Evolutionary conservation across 2,329 filamentous ascomycete species (phyloP), one percentile per base, ranked within the genome.

Genomic region (Peltaster fructicola): DNA sequence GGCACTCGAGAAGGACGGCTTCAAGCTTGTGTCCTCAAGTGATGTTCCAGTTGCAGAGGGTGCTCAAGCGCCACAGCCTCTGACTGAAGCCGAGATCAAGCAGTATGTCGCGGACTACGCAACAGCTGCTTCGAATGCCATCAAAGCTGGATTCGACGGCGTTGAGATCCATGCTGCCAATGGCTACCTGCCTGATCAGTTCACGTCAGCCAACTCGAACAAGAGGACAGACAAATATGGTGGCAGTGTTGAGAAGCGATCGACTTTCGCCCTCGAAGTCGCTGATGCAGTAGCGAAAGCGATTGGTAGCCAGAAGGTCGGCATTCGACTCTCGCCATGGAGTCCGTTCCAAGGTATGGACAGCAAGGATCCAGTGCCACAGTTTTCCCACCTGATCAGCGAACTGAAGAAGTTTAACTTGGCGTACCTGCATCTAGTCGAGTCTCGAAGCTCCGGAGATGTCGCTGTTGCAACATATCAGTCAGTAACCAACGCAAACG

Each of bases 161-260:
- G 59, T 78, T 9, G 73, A 60, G 31, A 47, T 61, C 8, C 55
- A 59, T 33, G 56, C 45, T 16, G 50, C 41, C 4, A 49, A 47
- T 25, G 43, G 43, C 8, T 80, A 79, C 39, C 54, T 81, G 2
- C 45, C 75, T 6, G 61, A 63, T 29, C 61, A 73, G 36, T 81
- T 80, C 45, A 52, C 75, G 8, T 72, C 67, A 33, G 59, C 63
- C 30, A 56, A 47, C 4, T 50, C 52, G 37, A 73, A 73, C 47
- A 52, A 54, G 23, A 56, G 68, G 2, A 63, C 49, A 2, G 61
- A 65, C 31, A 37, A 23, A 25, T 63, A 49, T 50, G 61, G 48
- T 5, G 60, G 60, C 6, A 55, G 49, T 20, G 40, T 61, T 6
- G 54, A 57, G 48, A 60, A 63, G 34, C 51, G 67, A 30, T 37